Evolutionary conservation across 2,329 filamentous ascomycete species (phyloP).

Genomic region (Rutstroemia sp.): DNA sequence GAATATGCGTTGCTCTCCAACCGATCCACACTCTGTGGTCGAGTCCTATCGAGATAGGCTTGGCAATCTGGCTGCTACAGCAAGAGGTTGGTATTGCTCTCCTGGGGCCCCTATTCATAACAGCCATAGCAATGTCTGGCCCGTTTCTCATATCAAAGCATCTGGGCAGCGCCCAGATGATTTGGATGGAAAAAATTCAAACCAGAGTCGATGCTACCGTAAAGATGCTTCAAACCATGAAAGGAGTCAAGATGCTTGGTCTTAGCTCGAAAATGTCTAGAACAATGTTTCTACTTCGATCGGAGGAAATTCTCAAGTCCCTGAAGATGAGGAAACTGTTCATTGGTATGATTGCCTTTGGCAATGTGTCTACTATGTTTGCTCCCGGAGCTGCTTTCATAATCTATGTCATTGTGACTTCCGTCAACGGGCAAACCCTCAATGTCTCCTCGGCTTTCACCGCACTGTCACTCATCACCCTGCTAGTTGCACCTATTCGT

Average conservation of each 20-base stretch:
- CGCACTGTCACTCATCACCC: slow-evolving; percentile 34
- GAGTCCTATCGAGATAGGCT: slow-evolving; percentile 21
- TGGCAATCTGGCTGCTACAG: slow-evolving; percentile 26
- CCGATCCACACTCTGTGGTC: slow-evolving; percentile 28
- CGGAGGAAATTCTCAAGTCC: slow-evolving; percentile 7
- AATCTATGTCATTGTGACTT: slow-evolving; percentile 29
- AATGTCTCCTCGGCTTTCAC: slow-evolving; percentile 32
- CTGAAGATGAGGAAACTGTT: slow-evolving; percentile 8
- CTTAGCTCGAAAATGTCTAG: slow-evolving; percentile 20
- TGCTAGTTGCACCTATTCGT: slow-evolving; percentile 34
- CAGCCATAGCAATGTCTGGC: slow-evolving; percentile 23
- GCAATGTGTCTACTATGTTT: slow-evolving; percentile 20
- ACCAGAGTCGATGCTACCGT: slow-evolving; percentile 26
- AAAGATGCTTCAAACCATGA: slow-evolving; percentile 27
- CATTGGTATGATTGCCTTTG: slow-evolving; percentile 6
- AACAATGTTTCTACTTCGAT: slow-evolving; percentile 27
- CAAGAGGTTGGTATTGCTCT: slow-evolving; percentile 25
- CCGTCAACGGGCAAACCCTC: slow-evolving; percentile 24
- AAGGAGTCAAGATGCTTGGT: slow-evolving; percentile 15
- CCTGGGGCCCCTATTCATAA: slow-evolving; percentile 17
- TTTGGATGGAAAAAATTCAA: slow-evolving; percentile 28
- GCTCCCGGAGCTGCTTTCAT: slow-evolving; percentile 34
- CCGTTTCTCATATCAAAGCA: slow-evolving; percentile 17
- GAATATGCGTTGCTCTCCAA: slow-evolving; percentile 26
- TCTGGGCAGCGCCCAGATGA: slow-evolving; percentile 24